Evolutionary conservation across 164 flowering plant genomes (phyloP), one percentile per base, ranked within the genome.

Genomic region (grape (Vitis vinifera)): DNA sequence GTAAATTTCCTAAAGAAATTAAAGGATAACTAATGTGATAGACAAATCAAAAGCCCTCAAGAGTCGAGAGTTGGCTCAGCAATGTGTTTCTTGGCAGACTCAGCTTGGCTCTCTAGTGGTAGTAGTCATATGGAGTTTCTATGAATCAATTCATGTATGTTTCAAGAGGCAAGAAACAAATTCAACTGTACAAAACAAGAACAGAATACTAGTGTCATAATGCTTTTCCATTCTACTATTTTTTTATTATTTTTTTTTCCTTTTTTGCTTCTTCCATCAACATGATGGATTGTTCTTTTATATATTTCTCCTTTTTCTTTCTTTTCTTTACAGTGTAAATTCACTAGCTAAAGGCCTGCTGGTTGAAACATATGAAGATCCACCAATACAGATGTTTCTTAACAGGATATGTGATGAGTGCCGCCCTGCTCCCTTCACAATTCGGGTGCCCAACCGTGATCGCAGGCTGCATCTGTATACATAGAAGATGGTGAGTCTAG

Each of bases 291-390:
- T 67, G 19, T 56, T 70, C 23, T 53, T 62, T 37, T 72, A 55
- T 69, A 51, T 51, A 14, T 63, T 11, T 31, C 12, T 57, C 13
- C 4, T 48, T 49, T 48, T 55, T 49, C 10, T 17, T 13, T 51
- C 68, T 68, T 65, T 51, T 72, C 79, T 81, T 77, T 79, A 82
- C 83, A 82, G 68, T 66, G 76, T 71, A 73, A 62, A 56, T 68
- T 65, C 75, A 68, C 60, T 16, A 64, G 75, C 76, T 68, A 75
- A 63, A 49, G 56, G 31, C 64, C 31, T 50, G 44, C 59, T 63
- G 68, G 12, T 65, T n/a, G 55, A 62, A 63, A n/a, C 23, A 48
- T 48, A 16, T 50, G 62, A 59, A 44, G 51, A 60, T 37, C 12
- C 16, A 19, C 67, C 59, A 67, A 55, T 14, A 56, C 58, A 50